These are phyloP conservation scores for Alnus glutinosa DNA, from an alignment of 306 rosid genomes.

Conservation along the genomic window DNA sequence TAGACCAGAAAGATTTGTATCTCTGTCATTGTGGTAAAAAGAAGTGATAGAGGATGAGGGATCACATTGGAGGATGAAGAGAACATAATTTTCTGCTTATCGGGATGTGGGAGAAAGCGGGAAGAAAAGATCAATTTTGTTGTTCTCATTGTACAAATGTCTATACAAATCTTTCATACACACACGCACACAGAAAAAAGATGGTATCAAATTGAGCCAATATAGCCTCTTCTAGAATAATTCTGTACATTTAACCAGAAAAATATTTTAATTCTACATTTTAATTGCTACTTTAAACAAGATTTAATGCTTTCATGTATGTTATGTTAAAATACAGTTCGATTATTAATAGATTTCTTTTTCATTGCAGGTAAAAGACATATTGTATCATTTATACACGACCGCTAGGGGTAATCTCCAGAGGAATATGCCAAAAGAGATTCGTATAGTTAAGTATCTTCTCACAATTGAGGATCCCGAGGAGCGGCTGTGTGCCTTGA, in stretches of 20 bases:
- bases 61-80: background rate
- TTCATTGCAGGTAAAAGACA: slow-evolving; percentile 65
- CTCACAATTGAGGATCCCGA: slow-evolving; percentile 75
- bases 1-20: background rate
- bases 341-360: background rate
- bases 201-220: background rate
- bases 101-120: background rate
- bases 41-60: background rate
- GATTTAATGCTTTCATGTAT: background rate
- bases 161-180: background rate
- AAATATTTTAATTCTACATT: background rate
- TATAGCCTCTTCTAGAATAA: background rate
- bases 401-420: slow-evolving; percentile 85
- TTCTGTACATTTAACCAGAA: background rate
- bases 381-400: slow-evolving; percentile 73
- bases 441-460: slow-evolving; percentile 77
- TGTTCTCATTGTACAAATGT: background rate
- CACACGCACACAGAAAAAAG: background rate
- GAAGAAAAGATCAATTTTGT: background rate
- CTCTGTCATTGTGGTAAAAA: background rate
- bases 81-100: background rate
- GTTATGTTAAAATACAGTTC: background rate
- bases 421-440: slow-evolving; percentile 81
- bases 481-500: slow-evolving; percentile 59
- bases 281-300: background rate